Percentiles rank a stretch among this genome's conserved stretches.
Evolutionary conservation across 140 eudicot genomes (phyloP).

Genomic region (Cichorium intybus): DNA sequence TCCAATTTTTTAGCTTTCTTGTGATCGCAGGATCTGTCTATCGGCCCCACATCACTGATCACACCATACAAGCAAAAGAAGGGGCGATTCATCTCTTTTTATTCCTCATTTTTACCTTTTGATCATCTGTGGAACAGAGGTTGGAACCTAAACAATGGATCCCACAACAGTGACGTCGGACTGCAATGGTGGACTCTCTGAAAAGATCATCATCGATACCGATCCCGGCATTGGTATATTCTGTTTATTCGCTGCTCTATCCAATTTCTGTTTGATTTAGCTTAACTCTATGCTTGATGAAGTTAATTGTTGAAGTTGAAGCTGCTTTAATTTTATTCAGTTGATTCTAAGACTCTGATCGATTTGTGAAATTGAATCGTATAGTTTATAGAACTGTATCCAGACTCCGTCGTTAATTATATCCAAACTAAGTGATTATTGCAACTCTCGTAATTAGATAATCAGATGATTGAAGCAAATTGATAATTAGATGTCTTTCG

Average conservation of each 20-base stretch:
- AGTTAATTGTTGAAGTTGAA: conserved; percentile 3
- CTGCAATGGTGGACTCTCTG: conserved; percentile 15
- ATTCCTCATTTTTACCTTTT: neutral
- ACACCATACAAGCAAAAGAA: neutral
- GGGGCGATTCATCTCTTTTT: neutral
- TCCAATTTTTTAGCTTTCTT: neutral
- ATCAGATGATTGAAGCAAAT: neutral
- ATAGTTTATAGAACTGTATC: neutral
- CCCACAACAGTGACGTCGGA: neutral
- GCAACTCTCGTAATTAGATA: neutral
- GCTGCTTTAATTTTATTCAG: neutral
- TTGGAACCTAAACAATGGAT: conserved; percentile 9
- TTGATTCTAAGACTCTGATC: neutral
- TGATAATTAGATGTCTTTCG: neutral
- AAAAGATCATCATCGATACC: conserved; percentile 79
- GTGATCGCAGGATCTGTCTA: neutral
- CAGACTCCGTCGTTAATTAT: neutral
- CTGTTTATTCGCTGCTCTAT: neutral
- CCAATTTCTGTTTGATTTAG: neutral
- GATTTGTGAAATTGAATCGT: neutral
- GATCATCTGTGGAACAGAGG: neutral
- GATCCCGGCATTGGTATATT: conserved; percentile 77
- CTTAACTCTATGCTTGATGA: neutral
- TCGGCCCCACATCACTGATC: neutral
- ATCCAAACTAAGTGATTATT: neutral